Base-by-base conservation (phyloP, 2,329 filamentous ascomycete genomes). In the Cladosporium sp. region DNA sequence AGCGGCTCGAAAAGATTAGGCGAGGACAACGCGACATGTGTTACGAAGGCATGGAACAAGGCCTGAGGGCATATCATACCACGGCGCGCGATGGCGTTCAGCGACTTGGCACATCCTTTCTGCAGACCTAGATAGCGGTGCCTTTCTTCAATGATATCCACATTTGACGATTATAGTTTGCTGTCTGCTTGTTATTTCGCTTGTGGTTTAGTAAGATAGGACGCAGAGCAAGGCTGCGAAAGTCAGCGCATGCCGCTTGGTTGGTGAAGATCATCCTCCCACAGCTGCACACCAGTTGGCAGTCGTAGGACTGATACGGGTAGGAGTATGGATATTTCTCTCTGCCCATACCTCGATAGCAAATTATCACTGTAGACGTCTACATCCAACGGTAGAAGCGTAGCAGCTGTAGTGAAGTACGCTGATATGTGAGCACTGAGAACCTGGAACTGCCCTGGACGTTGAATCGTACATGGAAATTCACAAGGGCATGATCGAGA, bases 101-200 rank as follows among this genome's bases (percentile, higher is more conserved):
- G 59, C 59, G 59, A 59, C 36, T 36, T n/a, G 48, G 59, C 28
- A 53, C 53, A 62, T 48, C 32, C 48, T 62, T 25, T 51, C 53
- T 54, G 30, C 53, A 51, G 28, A 53, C 48, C 26, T 39, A 49
- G 48, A 34, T 18, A 61, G 46, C 46, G 26, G 25, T 32, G 46
- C 28, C 48, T 30, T 28, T 32, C 39, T 63, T 63, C 21, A 63
- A 56, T 56, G 49, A 63, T 63, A 63, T 56, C 49, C 59, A 62
- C 11, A 51, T 39, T 62, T 62, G 21, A 53, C 30, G 32, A 54
- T 14, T 21, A 59, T n/a, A 3, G 8, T 11, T 21, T 10, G 6
- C 18, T 8, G 39, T 21, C 6, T 43, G 18, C 11, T 43, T 10
- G 18, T 18, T 3, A 6, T 21, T 21, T 43, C 5, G 39, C n/a